A percentile compares a stretch with the other conserved stretches of the same genome.
These are phyloP conservation scores for Rhodotorula sp. DNA, from an alignment of 1,284 basidiomycete genomes.

Conservation along the genomic window DNA sequence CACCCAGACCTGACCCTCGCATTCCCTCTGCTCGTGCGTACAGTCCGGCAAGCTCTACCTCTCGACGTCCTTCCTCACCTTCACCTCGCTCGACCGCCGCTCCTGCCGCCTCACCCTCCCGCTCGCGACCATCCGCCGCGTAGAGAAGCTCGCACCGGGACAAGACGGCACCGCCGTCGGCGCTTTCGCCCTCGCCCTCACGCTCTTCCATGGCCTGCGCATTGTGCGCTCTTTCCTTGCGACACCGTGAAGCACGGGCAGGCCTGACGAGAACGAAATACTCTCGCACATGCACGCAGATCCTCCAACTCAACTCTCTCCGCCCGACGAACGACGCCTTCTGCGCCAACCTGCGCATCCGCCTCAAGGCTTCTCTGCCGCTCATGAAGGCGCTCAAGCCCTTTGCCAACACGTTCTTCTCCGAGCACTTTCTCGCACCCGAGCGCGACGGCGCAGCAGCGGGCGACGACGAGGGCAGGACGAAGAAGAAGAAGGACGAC, in stretches of 20 bases:
- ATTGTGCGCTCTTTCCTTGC: constrained; percentile 16
- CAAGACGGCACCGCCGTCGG: constrained; percentile 62
- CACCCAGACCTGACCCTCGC: not conserved
- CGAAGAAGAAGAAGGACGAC: constrained; percentile 55
- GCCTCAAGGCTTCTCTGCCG: constrained; percentile 74
- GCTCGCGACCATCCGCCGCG: constrained; percentile 86
- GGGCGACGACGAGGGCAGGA: constrained; percentile 1
- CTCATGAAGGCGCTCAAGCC: constrained; percentile 83
- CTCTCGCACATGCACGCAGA: constrained; percentile 56
- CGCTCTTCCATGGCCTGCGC: constrained; percentile 59
- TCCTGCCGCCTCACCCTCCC: constrained; percentile 90
- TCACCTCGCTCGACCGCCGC: constrained; percentile 86
- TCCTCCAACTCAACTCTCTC: constrained; percentile 93
- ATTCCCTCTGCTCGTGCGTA: not conserved
- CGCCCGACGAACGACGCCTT: constrained; percentile 93
- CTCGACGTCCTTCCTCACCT: constrained; percentile 86
- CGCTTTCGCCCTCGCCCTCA: constrained; percentile 88
- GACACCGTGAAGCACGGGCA: rapidly evolving
- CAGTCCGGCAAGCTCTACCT: constrained; percentile 90
- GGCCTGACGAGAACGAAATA: not conserved
- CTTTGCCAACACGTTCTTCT: constrained; percentile 91
- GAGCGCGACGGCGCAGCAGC: constrained; percentile 53
- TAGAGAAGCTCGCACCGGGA: constrained; percentile 65
- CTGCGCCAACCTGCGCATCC: constrained; percentile 83
- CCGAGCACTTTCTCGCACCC: constrained; percentile 73